phyloP scores from a whole-genome alignment of 768 basidiomycete species.

The Trametopsis cervina region DNA sequence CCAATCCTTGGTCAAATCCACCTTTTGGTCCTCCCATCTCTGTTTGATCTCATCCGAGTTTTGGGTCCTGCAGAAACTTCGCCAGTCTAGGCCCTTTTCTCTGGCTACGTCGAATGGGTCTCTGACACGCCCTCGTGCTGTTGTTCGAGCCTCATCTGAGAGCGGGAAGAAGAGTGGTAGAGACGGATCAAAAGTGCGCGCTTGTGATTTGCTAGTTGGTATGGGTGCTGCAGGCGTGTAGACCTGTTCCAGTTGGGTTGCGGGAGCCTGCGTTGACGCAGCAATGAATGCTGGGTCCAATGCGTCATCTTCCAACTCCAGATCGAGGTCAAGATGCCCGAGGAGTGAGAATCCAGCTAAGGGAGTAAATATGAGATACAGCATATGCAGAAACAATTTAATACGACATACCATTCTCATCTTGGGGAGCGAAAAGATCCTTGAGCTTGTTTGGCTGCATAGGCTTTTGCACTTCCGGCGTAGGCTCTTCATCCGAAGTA shows the following conservation, averaged over 20 bases:
- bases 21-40: conserved; percentile 65
- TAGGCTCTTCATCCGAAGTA: not conserved
- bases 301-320: conserved; percentile 59
- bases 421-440: conserved; percentile 66
- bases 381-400: not conserved
- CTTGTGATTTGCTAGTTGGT: conserved; percentile 8
- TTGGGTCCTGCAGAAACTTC: conserved; percentile 43
- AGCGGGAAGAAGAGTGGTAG: conserved; percentile 61
- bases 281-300: conserved; percentile 20
- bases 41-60: conserved; percentile 55
- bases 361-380: not conserved
- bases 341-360: conserved; percentile 70
- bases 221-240: conserved; percentile 6
- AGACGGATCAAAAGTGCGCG: conserved; percentile 36
- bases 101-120: conserved; percentile 44
- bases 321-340: conserved; percentile 65
- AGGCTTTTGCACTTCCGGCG: not conserved
- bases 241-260: conserved; percentile 8
- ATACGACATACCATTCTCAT: conserved; percentile 50
- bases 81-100: conserved; percentile 44
- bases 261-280: conserved; percentile 11
- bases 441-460: conserved; percentile 40
- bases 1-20: conserved; percentile 68
- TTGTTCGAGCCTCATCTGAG: conserved; percentile 14
- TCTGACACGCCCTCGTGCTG: conserved; percentile 22